Conservation (phyloP, 768 basidiomycete genomes). For the Gyrodon lividus region DNA sequence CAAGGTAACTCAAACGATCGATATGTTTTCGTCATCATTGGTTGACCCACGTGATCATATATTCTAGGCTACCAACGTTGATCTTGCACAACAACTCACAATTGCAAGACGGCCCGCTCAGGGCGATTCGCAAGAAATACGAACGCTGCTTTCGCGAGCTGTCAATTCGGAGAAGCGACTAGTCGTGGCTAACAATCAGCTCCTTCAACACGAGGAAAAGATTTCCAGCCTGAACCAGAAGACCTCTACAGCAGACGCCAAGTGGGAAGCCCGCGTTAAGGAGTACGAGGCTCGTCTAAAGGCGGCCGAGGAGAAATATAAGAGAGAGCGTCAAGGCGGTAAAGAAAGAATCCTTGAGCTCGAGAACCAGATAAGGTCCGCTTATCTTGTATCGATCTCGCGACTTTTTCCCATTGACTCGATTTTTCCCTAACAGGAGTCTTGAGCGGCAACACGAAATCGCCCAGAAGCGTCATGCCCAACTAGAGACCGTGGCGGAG, state of each 20-base stretch:
- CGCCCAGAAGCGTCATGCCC: constrained; percentile 67
- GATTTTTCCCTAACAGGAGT: constrained; percentile 43
- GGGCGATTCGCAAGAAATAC: constrained; percentile 66
- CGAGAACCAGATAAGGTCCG: constrained; percentile 68
- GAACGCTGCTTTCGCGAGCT: constrained; percentile 68
- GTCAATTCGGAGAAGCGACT: constrained; percentile 86
- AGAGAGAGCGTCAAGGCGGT: constrained; percentile 89
- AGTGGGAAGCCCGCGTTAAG: constrained; percentile 94
- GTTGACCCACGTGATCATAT: not conserved
- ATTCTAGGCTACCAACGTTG: constrained; percentile 64
- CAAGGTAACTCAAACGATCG: constrained; percentile 51
- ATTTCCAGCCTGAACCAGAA: constrained; percentile 72
- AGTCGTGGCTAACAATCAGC: constrained; percentile 81
- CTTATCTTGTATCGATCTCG: constrained; percentile 3
- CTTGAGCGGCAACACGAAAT: constrained; percentile 75
- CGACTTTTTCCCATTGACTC: not conserved
- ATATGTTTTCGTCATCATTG: not conserved
- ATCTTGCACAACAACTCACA: constrained; percentile 70
- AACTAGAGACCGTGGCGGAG: constrained; percentile 35
- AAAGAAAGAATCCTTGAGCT: constrained; percentile 82
- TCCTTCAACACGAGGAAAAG: constrained; percentile 81
- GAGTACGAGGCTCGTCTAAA: constrained; percentile 84
- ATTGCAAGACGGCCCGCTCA: constrained; percentile 57
- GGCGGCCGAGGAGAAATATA: constrained; percentile 87
- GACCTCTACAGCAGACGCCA: constrained; percentile 69